These are phyloP conservation scores for Chalciporus sphaerocephalus DNA, from an alignment of 768 basidiomycete species.

Conservation along the genomic window DNA sequence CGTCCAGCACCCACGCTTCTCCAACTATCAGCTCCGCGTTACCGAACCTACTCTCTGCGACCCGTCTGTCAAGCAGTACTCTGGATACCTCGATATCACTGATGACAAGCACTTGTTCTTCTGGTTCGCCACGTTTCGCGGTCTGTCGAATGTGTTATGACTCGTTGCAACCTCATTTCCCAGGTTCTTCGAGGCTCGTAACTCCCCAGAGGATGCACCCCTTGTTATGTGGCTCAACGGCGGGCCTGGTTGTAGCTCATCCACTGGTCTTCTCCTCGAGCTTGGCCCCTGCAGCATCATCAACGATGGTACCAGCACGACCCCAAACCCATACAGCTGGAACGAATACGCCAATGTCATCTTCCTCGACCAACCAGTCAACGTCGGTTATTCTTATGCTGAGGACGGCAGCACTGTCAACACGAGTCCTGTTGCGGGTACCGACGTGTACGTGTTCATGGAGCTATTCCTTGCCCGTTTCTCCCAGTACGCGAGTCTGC, in stretches of 20 bases:
- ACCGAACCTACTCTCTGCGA: slow-evolving; percentile 76
- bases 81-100: slow-evolving; percentile 79
- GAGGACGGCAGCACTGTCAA: slow-evolving; percentile 70
- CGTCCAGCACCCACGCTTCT: slow-evolving; percentile 48
- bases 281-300: slow-evolving; percentile 82
- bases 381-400: slow-evolving; percentile 87
- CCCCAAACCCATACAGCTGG: slow-evolving; percentile 80
- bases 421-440: slow-evolving; percentile 79
- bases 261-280: slow-evolving; percentile 86
- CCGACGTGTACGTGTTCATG: slow-evolving; percentile 86
- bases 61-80: slow-evolving; percentile 64
- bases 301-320: slow-evolving; percentile 65
- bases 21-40: slow-evolving; percentile 55
- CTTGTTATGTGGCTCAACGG: slow-evolving; percentile 91
- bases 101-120: slow-evolving; percentile 84
- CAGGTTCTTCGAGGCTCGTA: slow-evolving; percentile 88
- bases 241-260: slow-evolving; percentile 67
- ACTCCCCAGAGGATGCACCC: slow-evolving; percentile 69
- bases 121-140: slow-evolving; percentile 47
- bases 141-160: neutral
- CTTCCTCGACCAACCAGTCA: slow-evolving; percentile 71
- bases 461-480: slow-evolving; percentile 76
- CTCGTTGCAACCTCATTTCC: neutral
- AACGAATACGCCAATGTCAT: slow-evolving; percentile 63
- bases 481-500: slow-evolving; percentile 61